Conservation (phyloP, 202 grass and related monocot genomes). For the Setaria viridis region DNA sequence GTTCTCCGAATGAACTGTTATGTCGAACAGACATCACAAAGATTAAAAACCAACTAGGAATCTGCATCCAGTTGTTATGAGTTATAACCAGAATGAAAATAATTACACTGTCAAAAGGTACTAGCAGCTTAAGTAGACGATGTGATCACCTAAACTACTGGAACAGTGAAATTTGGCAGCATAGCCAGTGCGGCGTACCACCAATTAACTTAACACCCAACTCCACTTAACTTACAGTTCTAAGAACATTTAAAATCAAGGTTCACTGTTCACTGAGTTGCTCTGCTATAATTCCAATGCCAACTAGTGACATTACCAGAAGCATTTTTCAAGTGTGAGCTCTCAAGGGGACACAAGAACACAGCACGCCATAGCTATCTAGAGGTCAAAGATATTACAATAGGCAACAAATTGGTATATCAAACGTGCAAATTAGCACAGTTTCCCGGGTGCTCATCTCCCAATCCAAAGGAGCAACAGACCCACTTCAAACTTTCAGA, state of each 20-base stretch:
- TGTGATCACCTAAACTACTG: not conserved
- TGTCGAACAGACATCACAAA: not conserved
- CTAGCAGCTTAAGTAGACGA: not conserved
- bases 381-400: not conserved
- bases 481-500: not conserved
- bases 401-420: not conserved
- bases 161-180: not conserved
- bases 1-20: constrained; percentile 34
- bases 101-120: not conserved
- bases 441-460: not conserved
- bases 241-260: not conserved
- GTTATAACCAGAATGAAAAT: not conserved
- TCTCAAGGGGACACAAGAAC: not conserved
- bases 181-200: not conserved
- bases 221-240: not conserved
- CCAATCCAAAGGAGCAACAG: not conserved
- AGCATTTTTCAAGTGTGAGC: not conserved
- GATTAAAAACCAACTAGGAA: not conserved
- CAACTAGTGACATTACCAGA: not conserved
- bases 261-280: not conserved
- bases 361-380: not conserved
- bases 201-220: not conserved
- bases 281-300: not conserved
- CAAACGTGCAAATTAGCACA: not conserved
- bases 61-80: not conserved